Evolutionary conservation across 2,329 filamentous ascomycete genomes (phyloP).

Genomic region (Chaetomium olivaceum): DNA sequence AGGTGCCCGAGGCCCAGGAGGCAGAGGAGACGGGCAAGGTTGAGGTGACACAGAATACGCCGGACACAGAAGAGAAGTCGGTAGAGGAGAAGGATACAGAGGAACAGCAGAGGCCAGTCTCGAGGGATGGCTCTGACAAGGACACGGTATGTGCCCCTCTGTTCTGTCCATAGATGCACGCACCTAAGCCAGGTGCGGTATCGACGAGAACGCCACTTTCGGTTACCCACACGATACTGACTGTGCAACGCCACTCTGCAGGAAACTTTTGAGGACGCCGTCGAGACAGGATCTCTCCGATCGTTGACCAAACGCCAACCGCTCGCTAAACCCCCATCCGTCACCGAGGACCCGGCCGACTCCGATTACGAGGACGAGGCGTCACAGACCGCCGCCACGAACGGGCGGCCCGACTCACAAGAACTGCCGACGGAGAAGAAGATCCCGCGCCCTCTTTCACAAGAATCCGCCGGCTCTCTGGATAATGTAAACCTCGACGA

Average conservation of each 20-base stretch:
- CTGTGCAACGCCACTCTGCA: slow-evolving; percentile 38
- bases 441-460: slow-evolving; percentile 43
- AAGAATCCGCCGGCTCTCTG: slow-evolving; percentile 46
- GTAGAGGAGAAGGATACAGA: slow-evolving; percentile 5
- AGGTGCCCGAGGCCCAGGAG: not conserved
- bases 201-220: slow-evolving; percentile 15
- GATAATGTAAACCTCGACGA: slow-evolving; percentile 69
- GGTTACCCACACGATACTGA: slow-evolving; percentile 21
- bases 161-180: slow-evolving; percentile 11
- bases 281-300: slow-evolving; percentile 63
- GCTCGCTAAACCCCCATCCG: slow-evolving; percentile 39
- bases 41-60: not conserved
- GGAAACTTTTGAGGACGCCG: slow-evolving; percentile 83
- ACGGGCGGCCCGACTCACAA: slow-evolving; percentile 30
- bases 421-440: slow-evolving; percentile 28
- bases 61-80: not conserved
- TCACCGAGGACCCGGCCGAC: slow-evolving; percentile 30
- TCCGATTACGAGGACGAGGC: slow-evolving; percentile 37
- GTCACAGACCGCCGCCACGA: slow-evolving; percentile 26
- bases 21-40: not conserved
- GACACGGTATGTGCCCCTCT: slow-evolving; percentile 40
- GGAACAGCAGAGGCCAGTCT: slow-evolving; percentile 32
- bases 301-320: slow-evolving; percentile 59
- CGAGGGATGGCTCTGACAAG: slow-evolving; percentile 41
- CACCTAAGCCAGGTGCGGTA: not conserved